Conservation (phyloP, 1,284 basidiomycete genomes). For the Neolentinus lepideus region DNA sequence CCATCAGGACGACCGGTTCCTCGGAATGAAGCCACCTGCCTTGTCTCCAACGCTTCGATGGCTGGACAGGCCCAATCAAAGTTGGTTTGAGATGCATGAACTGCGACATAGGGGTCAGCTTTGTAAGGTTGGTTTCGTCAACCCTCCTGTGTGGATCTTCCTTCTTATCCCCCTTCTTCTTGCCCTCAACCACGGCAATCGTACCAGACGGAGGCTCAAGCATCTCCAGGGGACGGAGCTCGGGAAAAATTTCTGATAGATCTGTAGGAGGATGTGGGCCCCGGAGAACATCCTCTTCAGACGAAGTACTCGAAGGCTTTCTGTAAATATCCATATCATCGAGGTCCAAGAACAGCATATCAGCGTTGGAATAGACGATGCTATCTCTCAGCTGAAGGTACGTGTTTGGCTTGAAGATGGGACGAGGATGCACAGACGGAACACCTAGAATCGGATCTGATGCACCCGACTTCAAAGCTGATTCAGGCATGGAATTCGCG, state of each 20-base stretch:
- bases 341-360: slow-evolving; percentile 53
- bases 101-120: slow-evolving; percentile 52
- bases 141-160: slow-evolving; percentile 64
- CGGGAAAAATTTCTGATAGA: slow-evolving; percentile 56
- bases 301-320: slow-evolving; percentile 20
- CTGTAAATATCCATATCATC: slow-evolving; percentile 33
- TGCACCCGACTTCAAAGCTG: slow-evolving; percentile 29
- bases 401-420: slow-evolving; percentile 29
- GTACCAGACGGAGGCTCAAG: slow-evolving; percentile 35
- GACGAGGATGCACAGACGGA: slow-evolving; percentile 18
- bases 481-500: not conserved
- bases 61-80: slow-evolving; percentile 60
- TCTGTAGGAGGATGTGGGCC: slow-evolving; percentile 33
- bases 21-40: slow-evolving; percentile 56
- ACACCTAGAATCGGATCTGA: slow-evolving; percentile 44
- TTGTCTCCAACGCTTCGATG: slow-evolving; percentile 57
- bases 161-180: slow-evolving; percentile 50
- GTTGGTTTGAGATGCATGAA: slow-evolving; percentile 69
- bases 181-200: slow-evolving; percentile 26
- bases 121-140: slow-evolving; percentile 63
- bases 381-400: slow-evolving; percentile 52
- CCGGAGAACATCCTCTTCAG: slow-evolving; percentile 26
- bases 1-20: slow-evolving; percentile 42
- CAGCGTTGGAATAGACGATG: slow-evolving; percentile 48
- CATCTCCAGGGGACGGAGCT: slow-evolving; percentile 46